A percentile compares a stretch with the other conserved stretches of the same genome.
Evolutionary conservation across 805 yeast genomes (phyloP).

Genomic region (Candida nanaspora): DNA sequence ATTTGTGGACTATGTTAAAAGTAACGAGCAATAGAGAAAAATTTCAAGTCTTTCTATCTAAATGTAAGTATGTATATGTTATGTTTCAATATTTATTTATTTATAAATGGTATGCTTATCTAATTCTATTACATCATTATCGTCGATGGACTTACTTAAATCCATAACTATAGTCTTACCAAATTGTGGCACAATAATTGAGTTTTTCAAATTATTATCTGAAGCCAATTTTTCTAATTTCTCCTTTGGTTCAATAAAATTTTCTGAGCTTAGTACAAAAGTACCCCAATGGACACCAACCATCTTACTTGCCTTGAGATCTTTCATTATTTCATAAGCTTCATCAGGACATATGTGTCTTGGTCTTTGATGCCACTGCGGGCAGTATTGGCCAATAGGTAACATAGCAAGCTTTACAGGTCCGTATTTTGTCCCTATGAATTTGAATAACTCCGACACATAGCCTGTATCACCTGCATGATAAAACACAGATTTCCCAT

Average conservation of each 20-base stretch:
- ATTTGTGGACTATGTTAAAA: constrained; percentile 26
- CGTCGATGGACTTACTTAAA: constrained; percentile 18
- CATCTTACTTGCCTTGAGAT: constrained; percentile 52
- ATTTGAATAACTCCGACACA: constrained; percentile 59
- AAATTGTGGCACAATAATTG: constrained; percentile 60
- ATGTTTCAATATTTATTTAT: constrained; percentile 1
- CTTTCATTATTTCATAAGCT: constrained; percentile 58
- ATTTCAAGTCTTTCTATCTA: too few species aligned
- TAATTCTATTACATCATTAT: constrained; percentile 1
- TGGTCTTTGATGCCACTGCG: constrained; percentile 89
- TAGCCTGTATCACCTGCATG: constrained; percentile 97
- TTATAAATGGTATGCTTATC: background rate
- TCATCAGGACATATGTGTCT: constrained; percentile 84
- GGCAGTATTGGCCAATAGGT: constrained; percentile 94
- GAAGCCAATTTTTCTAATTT: constrained; percentile 45
- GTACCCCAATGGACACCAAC: constrained; percentile 98
- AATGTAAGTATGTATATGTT: too few species aligned
- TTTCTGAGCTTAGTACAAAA: constrained; percentile 81
- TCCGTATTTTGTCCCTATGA: constrained; percentile 61
- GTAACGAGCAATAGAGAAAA: too few species aligned
- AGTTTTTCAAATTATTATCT: constrained; percentile 25
- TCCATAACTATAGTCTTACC: constrained; percentile 64
- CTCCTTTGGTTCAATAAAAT: constrained; percentile 75
- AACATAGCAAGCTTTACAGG: constrained; percentile 61
- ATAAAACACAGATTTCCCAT: constrained; percentile 66